Percentiles rank a stretch among this genome's conserved stretches.
Conservation (phyloP, 805 yeast genomes). For the Suhomyces sp. region DNA sequence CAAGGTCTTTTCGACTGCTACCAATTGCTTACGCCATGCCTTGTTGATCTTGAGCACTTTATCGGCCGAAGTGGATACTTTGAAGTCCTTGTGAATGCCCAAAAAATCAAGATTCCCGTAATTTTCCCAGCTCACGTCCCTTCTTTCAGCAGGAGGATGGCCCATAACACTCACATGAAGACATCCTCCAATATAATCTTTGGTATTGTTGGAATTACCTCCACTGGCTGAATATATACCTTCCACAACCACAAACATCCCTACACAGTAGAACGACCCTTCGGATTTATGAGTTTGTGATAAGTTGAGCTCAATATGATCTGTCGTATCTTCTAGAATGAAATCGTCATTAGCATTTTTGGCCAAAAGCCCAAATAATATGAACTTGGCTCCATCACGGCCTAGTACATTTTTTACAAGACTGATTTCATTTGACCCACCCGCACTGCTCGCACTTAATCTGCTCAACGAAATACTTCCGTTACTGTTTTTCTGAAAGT, state of each 20-base stretch:
- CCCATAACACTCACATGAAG: constrained; percentile 75
- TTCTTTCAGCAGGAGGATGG: constrained; percentile 84
- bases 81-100: constrained; percentile 35
- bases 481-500: constrained; percentile 55
- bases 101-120: constrained; percentile 77
- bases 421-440: constrained; percentile 45
- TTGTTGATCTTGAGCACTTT: constrained; percentile 56
- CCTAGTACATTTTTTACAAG: constrained; percentile 84
- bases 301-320: constrained; percentile 64
- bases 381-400: constrained; percentile 70
- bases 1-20: constrained; percentile 54
- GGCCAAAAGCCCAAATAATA: constrained; percentile 73
- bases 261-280: constrained; percentile 67
- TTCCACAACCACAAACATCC: constrained; percentile 76
- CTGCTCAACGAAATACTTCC: constrained; percentile 40
- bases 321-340: constrained; percentile 79
- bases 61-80: constrained; percentile 24
- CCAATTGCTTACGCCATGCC: constrained; percentile 52
- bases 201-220: constrained; percentile 32
- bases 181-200: constrained; percentile 36
- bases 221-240: constrained; percentile 77
- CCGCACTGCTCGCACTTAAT: constrained; percentile 9
- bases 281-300: constrained; percentile 58
- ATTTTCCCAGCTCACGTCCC: constrained; percentile 63
- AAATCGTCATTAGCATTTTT: constrained; percentile 63